Conservation (phyloP, 139 green algal species). For the Spirogloea muscicola region DNA sequence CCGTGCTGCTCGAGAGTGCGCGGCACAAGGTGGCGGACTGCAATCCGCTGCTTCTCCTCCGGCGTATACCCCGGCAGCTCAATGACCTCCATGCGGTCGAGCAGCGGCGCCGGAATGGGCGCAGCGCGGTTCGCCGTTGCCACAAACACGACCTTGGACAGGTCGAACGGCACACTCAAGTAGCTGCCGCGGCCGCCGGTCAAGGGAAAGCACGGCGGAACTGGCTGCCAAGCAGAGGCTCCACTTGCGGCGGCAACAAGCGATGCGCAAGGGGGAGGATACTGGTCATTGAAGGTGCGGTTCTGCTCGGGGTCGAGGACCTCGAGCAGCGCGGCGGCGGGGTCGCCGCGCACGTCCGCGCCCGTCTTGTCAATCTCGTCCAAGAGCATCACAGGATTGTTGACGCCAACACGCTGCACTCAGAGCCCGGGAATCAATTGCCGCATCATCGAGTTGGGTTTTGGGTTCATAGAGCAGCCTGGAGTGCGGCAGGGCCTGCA, state of each 20-base stretch:
- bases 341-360: slow-evolving; percentile 48
- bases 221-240: background rate
- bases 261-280: background rate
- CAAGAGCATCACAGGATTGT: slow-evolving; percentile 57
- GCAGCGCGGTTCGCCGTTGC: slow-evolving; percentile 49
- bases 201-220: too few relatives aligned
- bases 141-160: slow-evolving; percentile 53
- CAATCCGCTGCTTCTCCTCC: slow-evolving; percentile 58
- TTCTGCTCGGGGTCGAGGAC: slow-evolving; percentile 65
- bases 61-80: slow-evolving; percentile 54
- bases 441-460: too few relatives aligned
- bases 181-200: slow-evolving; percentile 39
- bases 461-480: too few relatives aligned
- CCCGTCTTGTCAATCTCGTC: slow-evolving; percentile 61
- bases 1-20: slow-evolving; percentile 63
- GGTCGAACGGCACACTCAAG: slow-evolving; percentile 52
- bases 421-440: background rate
- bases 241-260: background rate
- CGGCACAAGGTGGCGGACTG: slow-evolving; percentile 50
- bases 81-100: slow-evolving; percentile 58
- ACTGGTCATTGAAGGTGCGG: slow-evolving; percentile 53
- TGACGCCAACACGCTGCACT: slow-evolving; percentile 47
- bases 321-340: slow-evolving; percentile 51
- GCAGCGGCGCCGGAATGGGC: slow-evolving; percentile 45
- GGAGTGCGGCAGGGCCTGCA: too few relatives aligned